These are phyloP conservation scores for Neurospora sp. DNA, from an alignment of 495 filamentous ascomycete species.

Conservation along the genomic window DNA sequence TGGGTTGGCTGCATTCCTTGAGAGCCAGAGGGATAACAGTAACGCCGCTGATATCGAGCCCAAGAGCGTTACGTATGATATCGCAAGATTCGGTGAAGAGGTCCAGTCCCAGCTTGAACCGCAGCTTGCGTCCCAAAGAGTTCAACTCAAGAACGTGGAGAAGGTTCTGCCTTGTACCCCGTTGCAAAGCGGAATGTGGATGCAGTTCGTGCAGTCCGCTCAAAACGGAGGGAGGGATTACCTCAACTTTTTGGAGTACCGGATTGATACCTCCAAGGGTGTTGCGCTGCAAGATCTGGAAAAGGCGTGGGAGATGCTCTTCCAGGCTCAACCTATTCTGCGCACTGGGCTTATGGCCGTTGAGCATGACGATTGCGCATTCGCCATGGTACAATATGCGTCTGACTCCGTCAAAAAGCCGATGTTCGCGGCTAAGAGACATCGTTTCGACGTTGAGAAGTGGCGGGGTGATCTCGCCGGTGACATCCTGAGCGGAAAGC, in stretches of 20 bases:
- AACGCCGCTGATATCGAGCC: no score
- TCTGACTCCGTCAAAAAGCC: neutral
- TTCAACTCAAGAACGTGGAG: constrained; percentile 20
- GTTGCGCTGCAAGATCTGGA: constrained; percentile 19
- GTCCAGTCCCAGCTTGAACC: constrained; percentile 22
- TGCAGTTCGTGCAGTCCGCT: constrained; percentile 43
- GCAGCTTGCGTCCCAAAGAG: constrained; percentile 10
- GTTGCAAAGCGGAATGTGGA: constrained; percentile 53
- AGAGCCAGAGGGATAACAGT: no score
- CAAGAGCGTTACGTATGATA: constrained; percentile 26
- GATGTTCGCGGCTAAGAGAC: neutral
- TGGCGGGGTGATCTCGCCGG: constrained; percentile 19
- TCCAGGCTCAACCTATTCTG: constrained; percentile 51
- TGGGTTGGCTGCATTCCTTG: constrained; percentile 23
- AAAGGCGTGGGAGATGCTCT: constrained; percentile 46
- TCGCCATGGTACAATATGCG: constrained; percentile 55
- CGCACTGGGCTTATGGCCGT: constrained; percentile 58
- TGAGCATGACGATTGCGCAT: constrained; percentile 45
- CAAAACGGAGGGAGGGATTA: constrained; percentile 39
- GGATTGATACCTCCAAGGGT: constrained; percentile 19
- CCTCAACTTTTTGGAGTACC: constrained; percentile 48
- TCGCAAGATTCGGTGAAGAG: constrained; percentile 20
- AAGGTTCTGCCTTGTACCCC: constrained; percentile 52
- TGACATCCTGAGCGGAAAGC: constrained; percentile 3
- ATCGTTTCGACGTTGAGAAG: constrained; percentile 16